Base-by-base conservation (phyloP, 2,329 filamentous ascomycete genomes). In the Didymella keratinophila region DNA sequence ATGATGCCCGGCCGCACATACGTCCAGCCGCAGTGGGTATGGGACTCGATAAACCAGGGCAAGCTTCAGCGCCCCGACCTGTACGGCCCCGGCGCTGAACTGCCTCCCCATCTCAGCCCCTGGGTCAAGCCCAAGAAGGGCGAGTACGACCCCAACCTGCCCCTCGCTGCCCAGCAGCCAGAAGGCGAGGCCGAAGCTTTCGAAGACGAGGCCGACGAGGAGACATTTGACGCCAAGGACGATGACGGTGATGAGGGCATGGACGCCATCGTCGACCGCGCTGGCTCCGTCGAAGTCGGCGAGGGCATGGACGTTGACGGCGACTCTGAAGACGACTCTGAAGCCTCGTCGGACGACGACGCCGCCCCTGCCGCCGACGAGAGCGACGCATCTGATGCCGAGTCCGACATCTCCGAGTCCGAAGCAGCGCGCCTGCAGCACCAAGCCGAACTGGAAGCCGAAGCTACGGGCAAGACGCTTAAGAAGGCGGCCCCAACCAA, bases 21-120 rank as follows among this genome's bases (percentile, higher is more conserved):
- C 69, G 81, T 99, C 55, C 95, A 99, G 80, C 95, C 95, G 20
- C 95, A 99, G 76, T 99, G 96, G 94, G 88, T 99, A 4, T 99
- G 95, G 95, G 95, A 99, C 74, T 94, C 91, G 71, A 82, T 97
- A 76, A 99, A 99, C 76, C 91, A 95, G 44, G 92, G 92, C 62
- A 92, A 94, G 78, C 81, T 99, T 55, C 88, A 97, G 76, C 86
- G 90, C 65, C 87, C 93, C 30, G 92, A 97, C 73, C 79, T 93
- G 34, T 99, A 99, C 72, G 91, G 89, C 0, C 95, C 95, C 2
- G 95, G 95, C 18, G 90, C 93, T 18, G 89, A 92, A 66, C 83
- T 99, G 30, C 95, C 95, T 21, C 95, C 95, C 12, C 95, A 99
- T 83, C 79, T 99, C 69, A 98, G 93, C 77, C 95, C 95, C 25